A percentile compares a stretch with the other conserved stretches of the same genome.
Evolutionary conservation across 768 basidiomycete genomes (phyloP).

Genomic region (Clathrus columnatus): DNA sequence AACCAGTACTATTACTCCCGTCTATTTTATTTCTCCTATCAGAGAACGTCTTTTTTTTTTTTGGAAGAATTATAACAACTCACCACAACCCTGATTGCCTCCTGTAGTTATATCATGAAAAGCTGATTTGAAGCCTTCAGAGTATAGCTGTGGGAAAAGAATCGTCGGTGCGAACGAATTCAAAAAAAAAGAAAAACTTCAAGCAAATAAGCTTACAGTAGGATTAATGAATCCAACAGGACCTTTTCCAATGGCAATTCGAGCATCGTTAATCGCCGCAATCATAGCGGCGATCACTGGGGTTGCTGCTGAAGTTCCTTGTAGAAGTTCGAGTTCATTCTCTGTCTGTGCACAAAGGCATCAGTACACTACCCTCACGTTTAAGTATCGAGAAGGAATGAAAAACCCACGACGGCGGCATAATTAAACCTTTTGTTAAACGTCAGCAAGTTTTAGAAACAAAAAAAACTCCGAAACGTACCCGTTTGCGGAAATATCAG

Average conservation of each 20-base stretch:
- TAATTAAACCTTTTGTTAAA: too few relatives aligned
- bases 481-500: constrained; percentile 11
- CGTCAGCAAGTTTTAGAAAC: background rate
- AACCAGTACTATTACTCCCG: too few relatives aligned
- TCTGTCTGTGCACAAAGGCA: constrained; percentile 22
- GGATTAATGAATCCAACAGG: constrained; percentile 23
- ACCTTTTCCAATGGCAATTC: constrained; percentile 24
- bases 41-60: background rate
- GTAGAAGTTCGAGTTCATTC: constrained; percentile 25
- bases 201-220: background rate
- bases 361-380: too few relatives aligned
- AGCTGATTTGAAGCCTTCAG: constrained; percentile 28
- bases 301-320: constrained; percentile 28
- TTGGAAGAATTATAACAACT: background rate
- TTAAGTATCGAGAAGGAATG: background rate
- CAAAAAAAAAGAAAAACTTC: background rate
- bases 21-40: too few relatives aligned
- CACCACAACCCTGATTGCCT: constrained; percentile 35
- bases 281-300: constrained; percentile 28
- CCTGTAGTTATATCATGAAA: constrained; percentile 42
- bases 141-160: background rate
- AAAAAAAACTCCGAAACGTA: background rate
- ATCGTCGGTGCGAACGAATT: background rate
- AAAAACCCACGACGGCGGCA: too few relatives aligned
- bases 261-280: constrained; percentile 30